Conservation (phyloP, 2,329 filamentous ascomycete genomes). For the Colletotrichum liaoningense region DNA sequence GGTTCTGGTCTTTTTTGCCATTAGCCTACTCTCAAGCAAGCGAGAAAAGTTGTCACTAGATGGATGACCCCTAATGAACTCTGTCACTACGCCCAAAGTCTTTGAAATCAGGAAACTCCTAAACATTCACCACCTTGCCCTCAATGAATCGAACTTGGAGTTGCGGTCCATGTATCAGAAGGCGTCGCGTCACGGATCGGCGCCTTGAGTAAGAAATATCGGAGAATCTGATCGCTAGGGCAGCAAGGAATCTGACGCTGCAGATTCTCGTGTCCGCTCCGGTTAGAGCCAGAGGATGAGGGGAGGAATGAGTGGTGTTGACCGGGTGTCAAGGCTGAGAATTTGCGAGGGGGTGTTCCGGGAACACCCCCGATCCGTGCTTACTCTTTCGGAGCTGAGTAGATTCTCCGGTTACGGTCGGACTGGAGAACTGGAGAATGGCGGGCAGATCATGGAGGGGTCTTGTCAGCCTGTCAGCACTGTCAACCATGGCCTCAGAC, state of each 20-base stretch:
- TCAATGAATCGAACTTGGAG: not conserved
- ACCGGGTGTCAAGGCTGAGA: slow-evolving; percentile 8
- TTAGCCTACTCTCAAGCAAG: slow-evolving; percentile 11
- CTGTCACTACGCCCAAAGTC: not conserved
- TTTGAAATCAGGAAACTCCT: not conserved
- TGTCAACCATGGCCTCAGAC: too few relatives aligned
- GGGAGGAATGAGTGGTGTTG: slow-evolving; percentile 8
- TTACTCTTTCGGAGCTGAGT: not conserved
- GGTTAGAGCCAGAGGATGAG: not conserved
- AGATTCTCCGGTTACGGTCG: slow-evolving; percentile 9
- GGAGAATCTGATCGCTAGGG: not conserved
- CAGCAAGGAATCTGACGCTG: not conserved
- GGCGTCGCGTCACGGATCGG: not conserved
- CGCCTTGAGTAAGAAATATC: not conserved
- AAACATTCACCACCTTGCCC: not conserved
- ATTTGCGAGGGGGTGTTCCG: not conserved
- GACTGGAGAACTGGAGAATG: slow-evolving; percentile 18
- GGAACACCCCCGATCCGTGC: slow-evolving; percentile 12
- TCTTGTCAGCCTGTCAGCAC: not conserved
- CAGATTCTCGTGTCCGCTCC: not conserved
- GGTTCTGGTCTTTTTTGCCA: not conserved
- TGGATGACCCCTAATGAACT: slow-evolving; percentile 20
- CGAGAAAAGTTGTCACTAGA: slow-evolving; percentile 30
- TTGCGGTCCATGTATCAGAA: not conserved
- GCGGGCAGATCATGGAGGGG: not conserved